Conservation (phyloP, 495 filamentous ascomycete species). For the Tirmania nivea region DNA sequence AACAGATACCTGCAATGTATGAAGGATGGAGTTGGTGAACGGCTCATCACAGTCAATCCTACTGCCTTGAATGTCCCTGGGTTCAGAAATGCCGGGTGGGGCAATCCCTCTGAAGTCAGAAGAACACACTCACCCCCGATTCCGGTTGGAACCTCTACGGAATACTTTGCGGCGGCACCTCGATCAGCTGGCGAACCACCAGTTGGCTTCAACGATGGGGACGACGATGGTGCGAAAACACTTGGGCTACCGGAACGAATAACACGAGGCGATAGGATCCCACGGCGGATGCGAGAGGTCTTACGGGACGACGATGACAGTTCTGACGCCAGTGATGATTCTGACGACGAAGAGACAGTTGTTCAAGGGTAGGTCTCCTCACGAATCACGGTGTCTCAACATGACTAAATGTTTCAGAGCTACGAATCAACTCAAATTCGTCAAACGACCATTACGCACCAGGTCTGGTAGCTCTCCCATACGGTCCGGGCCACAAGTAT, state of each 20-base stretch:
- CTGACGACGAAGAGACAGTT: slow-evolving; percentile 57
- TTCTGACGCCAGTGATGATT: slow-evolving; percentile 88
- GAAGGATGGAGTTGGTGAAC: slow-evolving; percentile 88
- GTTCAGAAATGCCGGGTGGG: slow-evolving; percentile 90
- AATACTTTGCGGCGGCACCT: slow-evolving; percentile 67
- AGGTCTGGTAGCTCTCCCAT: slow-evolving; percentile 77
- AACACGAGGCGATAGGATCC: slow-evolving; percentile 29
- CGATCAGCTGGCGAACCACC: slow-evolving; percentile 28
- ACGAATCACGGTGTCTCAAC: neutral
- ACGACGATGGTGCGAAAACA: slow-evolving; percentile 46
- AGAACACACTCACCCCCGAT: slow-evolving; percentile 92
- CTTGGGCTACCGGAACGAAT: slow-evolving; percentile 35
- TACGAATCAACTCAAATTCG: slow-evolving; percentile 73
- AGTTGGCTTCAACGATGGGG: slow-evolving; percentile 24
- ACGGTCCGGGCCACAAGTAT: slow-evolving; percentile 33
- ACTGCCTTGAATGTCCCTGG: slow-evolving; percentile 79
- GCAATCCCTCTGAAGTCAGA: slow-evolving; percentile 55
- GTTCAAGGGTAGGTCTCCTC: slow-evolving; percentile 14
- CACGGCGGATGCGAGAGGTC: slow-evolving; percentile 32
- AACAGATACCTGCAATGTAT: slow-evolving; percentile 75
- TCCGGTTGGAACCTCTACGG: slow-evolving; percentile 66
- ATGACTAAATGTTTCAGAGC: slow-evolving; percentile 21
- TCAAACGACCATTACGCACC: slow-evolving; percentile 76
- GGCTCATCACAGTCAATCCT: slow-evolving; percentile 80
- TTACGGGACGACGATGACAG: slow-evolving; percentile 91